Conservation (phyloP, 2,329 filamentous ascomycete species). For the Xylaria multiplex region DNA sequence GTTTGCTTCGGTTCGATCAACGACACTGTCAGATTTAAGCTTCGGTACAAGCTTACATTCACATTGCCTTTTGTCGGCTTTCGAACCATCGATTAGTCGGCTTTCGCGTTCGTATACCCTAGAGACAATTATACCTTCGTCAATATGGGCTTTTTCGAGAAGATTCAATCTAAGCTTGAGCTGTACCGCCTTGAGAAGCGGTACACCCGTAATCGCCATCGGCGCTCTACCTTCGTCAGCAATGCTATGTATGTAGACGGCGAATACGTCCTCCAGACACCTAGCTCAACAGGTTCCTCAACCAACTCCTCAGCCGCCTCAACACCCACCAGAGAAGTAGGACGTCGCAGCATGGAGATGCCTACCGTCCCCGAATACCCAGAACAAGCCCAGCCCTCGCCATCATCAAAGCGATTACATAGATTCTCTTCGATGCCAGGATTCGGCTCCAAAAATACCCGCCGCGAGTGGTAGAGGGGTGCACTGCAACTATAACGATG, state of each 20-base stretch:
- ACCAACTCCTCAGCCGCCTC: constrained; percentile 44
- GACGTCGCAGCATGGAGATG: constrained; percentile 45
- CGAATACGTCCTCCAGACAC: constrained; percentile 86
- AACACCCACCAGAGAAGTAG: constrained; percentile 38
- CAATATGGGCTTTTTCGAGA: constrained; percentile 62
- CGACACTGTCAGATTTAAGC: neutral
- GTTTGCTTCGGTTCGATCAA: constrained; percentile 1
- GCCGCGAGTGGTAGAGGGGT: constrained; percentile 23
- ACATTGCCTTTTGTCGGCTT: neutral
- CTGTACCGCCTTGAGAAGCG: constrained; percentile 94
- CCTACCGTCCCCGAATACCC: constrained; percentile 42
- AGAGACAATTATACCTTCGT: constrained; percentile 2
- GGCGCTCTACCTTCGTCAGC: constrained; percentile 88
- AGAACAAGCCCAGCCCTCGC: constrained; percentile 50
- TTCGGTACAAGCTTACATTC: neutral
- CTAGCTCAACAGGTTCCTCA: constrained; percentile 67
- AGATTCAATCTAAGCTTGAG: constrained; percentile 78
- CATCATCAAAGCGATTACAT: constrained; percentile 59
- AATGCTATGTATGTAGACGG: constrained; percentile 94
- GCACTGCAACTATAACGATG: constrained; percentile 28
- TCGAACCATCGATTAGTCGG: neutral
- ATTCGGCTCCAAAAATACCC: constrained; percentile 55
- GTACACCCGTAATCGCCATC: constrained; percentile 87
- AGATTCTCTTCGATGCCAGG: constrained; percentile 67
- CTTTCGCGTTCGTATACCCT: neutral